Conservation (phyloP, 2,329 filamentous ascomycete genomes). For the Nemania sp. region DNA sequence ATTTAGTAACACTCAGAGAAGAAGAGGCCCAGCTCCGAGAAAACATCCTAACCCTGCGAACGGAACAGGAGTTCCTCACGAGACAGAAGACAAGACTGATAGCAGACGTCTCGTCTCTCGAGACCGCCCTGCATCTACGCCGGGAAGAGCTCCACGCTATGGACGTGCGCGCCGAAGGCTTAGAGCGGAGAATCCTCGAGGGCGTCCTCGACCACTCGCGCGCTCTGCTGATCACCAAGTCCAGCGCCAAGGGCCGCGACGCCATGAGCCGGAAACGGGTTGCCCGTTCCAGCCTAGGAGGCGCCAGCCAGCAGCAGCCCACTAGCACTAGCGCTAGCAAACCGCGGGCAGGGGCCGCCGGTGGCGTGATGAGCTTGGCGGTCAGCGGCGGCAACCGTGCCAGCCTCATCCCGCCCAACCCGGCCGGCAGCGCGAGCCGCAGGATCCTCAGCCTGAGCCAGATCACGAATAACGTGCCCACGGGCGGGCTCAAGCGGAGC, state of each 20-base stretch:
- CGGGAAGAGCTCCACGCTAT: conserved; percentile 92
- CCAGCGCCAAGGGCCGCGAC: conserved; percentile 61
- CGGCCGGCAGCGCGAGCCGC: conserved; percentile 69
- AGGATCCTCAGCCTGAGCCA: conserved; percentile 92
- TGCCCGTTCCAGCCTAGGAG: conserved; percentile 56
- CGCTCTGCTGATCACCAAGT: conserved; percentile 83
- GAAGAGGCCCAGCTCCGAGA: conserved; percentile 67
- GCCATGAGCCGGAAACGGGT: conserved; percentile 71
- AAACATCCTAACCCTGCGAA: conserved; percentile 68
- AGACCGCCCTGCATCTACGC: conserved; percentile 88
- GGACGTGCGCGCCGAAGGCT: conserved; percentile 86
- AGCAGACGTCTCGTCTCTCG: conserved; percentile 89
- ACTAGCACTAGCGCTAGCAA: too few species aligned
- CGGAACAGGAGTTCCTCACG: conserved; percentile 79
- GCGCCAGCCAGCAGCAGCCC: conserved; percentile 38
- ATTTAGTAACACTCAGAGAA: conserved; percentile 62
- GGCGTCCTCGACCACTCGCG: conserved; percentile 97
- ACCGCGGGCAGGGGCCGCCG: too few species aligned
- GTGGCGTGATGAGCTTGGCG: too few species aligned
- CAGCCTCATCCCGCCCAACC: conserved; percentile 59
- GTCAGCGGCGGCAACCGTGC: conserved; percentile 64
- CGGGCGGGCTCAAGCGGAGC: conserved; percentile 77
- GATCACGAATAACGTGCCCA: conserved; percentile 80
- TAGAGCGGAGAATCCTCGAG: conserved; percentile 93
- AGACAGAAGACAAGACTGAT: conserved; percentile 83